These are phyloP conservation scores for Salix arbutifolia DNA, from an alignment of 345 rosid genomes.

Conservation along the genomic window DNA sequence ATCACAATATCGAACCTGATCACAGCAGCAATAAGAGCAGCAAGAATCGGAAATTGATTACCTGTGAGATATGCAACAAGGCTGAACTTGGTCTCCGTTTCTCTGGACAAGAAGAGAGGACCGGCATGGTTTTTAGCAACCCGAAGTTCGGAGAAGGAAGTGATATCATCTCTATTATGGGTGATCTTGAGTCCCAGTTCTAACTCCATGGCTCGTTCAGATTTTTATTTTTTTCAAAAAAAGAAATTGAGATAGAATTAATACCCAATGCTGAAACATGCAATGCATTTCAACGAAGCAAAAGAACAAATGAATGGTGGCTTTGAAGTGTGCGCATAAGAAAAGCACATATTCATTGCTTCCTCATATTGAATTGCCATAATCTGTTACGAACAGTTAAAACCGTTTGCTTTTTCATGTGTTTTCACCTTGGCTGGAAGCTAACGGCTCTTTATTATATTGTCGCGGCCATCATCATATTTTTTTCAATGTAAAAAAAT, in stretches of 20 bases:
- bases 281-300: background rate
- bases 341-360: slow-evolving; percentile 62
- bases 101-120: slow-evolving; percentile 59
- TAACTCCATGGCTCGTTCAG: slow-evolving; percentile 49
- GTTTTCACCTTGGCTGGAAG: slow-evolving; percentile 15
- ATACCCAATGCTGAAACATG: background rate
- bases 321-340: slow-evolving; percentile 21
- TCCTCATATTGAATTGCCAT: background rate
- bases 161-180: slow-evolving; percentile 54
- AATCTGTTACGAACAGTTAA: slow-evolving; percentile 6
- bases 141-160: slow-evolving; percentile 44
- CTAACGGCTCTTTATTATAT: background rate
- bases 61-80: slow-evolving; percentile 74
- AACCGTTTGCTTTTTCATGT: slow-evolving; percentile 7
- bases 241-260: background rate
- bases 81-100: slow-evolving; percentile 63
- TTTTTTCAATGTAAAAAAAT: no score
- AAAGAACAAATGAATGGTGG: background rate
- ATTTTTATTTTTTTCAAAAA: background rate
- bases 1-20: background rate
- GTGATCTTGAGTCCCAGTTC: slow-evolving; percentile 78
- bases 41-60: background rate
- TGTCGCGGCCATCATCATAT: no score
- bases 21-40: background rate
- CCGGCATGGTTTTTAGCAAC: slow-evolving; percentile 48